These are phyloP conservation scores for Aspergillus niger DNA, from an alignment of 2,329 filamentous ascomycete species.

Conservation along the genomic window DNA sequence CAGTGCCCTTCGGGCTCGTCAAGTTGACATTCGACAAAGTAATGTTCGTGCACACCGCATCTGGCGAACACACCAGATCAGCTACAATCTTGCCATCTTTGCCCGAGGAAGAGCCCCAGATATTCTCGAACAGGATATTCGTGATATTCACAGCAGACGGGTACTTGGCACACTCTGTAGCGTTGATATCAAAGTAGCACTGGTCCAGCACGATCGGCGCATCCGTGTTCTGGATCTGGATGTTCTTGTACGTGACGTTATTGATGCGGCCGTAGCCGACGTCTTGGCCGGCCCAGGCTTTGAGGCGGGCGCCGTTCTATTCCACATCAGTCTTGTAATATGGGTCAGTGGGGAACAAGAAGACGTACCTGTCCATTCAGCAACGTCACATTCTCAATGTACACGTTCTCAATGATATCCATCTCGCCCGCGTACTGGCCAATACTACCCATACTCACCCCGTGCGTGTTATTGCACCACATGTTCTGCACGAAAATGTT, in stretches of 20 bases:
- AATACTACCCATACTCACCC: constrained; percentile 60
- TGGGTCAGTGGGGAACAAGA: too few species aligned
- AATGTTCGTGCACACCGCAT: constrained; percentile 60
- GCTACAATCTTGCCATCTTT: constrained; percentile 58
- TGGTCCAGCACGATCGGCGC: constrained; percentile 61
- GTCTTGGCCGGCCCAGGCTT: constrained; percentile 61
- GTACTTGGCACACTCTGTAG: constrained; percentile 54
- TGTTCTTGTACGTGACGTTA: constrained; percentile 65
- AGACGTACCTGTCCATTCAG: constrained; percentile 49
- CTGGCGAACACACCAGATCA: constrained; percentile 58
- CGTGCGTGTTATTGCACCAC: constrained; percentile 63
- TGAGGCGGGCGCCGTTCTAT: constrained; percentile 60
- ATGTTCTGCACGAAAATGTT: constrained; percentile 62
- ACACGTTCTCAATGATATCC: constrained; percentile 59
- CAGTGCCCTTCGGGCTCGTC: constrained; percentile 51
- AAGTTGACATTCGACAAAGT: constrained; percentile 58
- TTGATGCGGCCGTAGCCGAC: constrained; percentile 63
- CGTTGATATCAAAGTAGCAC: constrained; percentile 63
- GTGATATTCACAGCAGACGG: constrained; percentile 62
- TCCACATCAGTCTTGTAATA: constrained; percentile 24
- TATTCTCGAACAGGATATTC: constrained; percentile 61
- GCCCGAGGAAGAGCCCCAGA: constrained; percentile 59
- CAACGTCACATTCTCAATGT: constrained; percentile 62
- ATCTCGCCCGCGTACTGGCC: constrained; percentile 59
- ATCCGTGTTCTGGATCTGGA: constrained; percentile 61